phyloP scores from a whole-genome alignment of 371 early-diverging fungal genomes.

The Choanephora cucurbitarum region DNA sequence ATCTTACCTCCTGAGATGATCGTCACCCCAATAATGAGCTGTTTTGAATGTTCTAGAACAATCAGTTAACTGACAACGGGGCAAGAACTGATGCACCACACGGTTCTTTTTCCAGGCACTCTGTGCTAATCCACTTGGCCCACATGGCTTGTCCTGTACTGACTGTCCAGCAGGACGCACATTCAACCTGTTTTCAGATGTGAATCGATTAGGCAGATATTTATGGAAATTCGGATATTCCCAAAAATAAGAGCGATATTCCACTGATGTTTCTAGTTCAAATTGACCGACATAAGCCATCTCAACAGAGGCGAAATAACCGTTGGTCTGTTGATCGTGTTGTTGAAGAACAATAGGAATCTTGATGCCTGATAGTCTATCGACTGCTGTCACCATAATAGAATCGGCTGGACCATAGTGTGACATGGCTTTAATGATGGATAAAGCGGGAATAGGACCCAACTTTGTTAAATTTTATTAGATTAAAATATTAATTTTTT shows the following conservation, averaged over 20 bases:
- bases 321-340: constrained; percentile 28
- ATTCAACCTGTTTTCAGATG: constrained; percentile 24
- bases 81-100: not conserved
- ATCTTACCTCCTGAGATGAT: constrained; percentile 27
- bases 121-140: not conserved
- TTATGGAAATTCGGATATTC: constrained; percentile 33
- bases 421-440: constrained; percentile 23
- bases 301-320: constrained; percentile 32
- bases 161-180: not conserved
- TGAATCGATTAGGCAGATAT: constrained; percentile 32
- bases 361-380: constrained; percentile 6
- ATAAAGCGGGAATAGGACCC: constrained; percentile 44
- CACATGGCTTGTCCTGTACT: not conserved
- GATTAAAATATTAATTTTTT: no score
- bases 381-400: constrained; percentile 32
- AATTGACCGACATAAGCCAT: constrained; percentile 25
- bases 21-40: constrained; percentile 42
- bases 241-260: constrained; percentile 50
- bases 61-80: not conserved
- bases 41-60: constrained; percentile 10
- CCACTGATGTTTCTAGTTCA: constrained; percentile 27
- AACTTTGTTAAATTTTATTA: constrained; percentile 24
- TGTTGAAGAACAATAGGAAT: constrained; percentile 29
- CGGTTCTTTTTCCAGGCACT: not conserved
- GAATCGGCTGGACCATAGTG: constrained; percentile 40